Conservation (phyloP, 2,329 filamentous ascomycete genomes). For the Talaromyces piceae region DNA sequence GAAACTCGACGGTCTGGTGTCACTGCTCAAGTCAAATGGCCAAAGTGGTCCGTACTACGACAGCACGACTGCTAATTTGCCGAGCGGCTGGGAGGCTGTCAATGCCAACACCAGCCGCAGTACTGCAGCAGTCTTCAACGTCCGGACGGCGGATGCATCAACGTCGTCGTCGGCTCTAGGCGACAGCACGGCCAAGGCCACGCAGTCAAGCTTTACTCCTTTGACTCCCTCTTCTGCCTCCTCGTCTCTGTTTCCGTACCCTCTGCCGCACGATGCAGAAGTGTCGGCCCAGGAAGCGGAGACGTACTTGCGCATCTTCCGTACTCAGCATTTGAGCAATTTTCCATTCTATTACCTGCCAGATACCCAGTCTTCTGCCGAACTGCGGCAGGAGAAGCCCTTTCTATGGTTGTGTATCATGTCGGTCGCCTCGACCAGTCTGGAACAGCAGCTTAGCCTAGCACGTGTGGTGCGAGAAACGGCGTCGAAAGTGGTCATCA, state of each 20-base stretch:
- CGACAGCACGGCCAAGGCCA: background rate
- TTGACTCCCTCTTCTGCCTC: slow-evolving; percentile 1
- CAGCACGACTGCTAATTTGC: background rate
- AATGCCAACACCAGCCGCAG: background rate
- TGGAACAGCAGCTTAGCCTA: slow-evolving; percentile 33
- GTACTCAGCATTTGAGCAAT: slow-evolving; percentile 33
- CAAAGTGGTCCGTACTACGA: background rate
- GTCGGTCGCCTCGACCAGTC: slow-evolving; percentile 39
- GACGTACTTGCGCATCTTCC: slow-evolving; percentile 36
- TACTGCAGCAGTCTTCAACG: background rate
- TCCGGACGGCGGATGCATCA: background rate
- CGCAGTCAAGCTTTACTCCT: background rate
- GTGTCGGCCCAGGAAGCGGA: slow-evolving; percentile 32
- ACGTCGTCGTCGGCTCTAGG: background rate
- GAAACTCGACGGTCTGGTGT: slow-evolving; percentile 22
- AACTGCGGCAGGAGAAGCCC: slow-evolving; percentile 37
- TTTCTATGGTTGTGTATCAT: slow-evolving; percentile 48
- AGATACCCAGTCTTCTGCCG: slow-evolving; percentile 28
- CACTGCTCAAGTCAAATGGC: slow-evolving; percentile 18
- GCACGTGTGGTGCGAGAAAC: slow-evolving; percentile 38
- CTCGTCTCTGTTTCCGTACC: slow-evolving; percentile 2
- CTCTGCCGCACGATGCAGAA: slow-evolving; percentile 6
- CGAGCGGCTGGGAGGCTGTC: background rate
- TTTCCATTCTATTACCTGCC: slow-evolving; percentile 43
- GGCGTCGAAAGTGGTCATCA: slow-evolving; percentile 40